Percentiles rank a stretch among this genome's conserved stretches.
Evolutionary conservation across 441 rosid genomes (phyloP).

Genomic region (Gossypium gossypioides): DNA sequence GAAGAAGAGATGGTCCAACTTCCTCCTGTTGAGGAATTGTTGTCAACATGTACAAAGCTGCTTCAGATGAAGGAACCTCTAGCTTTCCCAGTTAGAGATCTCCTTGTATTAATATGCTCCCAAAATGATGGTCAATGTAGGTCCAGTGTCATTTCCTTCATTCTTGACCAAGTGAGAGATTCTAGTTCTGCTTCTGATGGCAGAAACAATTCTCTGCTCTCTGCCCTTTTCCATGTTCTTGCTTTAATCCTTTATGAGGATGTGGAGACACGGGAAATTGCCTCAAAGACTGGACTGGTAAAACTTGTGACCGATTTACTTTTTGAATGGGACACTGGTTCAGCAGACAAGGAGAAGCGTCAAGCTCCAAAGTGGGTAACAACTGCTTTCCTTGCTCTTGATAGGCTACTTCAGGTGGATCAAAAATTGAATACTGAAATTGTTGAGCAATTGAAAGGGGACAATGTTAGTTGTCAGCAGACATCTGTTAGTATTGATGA

Average conservation of each 20-base stretch:
- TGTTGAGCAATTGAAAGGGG: constrained; percentile 63
- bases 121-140: constrained; percentile 85
- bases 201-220: constrained; percentile 44
- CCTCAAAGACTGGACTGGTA: constrained; percentile 62
- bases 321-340: constrained; percentile 60
- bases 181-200: constrained; percentile 44
- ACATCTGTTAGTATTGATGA: constrained; percentile 50
- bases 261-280: constrained; percentile 72
- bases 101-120: constrained; percentile 76
- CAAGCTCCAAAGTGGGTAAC: constrained; percentile 92
- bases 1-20: constrained; percentile 79
- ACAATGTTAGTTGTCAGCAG: constrained; percentile 36
- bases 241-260: constrained; percentile 92
- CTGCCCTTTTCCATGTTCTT: constrained; percentile 78
- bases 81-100: constrained; percentile 87
- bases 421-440: constrained; percentile 68
- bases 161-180: constrained; percentile 66
- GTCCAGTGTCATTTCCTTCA: constrained; percentile 62
- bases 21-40: constrained; percentile 82
- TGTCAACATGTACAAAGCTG: constrained; percentile 78
- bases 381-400: constrained; percentile 87
- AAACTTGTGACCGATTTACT: constrained; percentile 72
- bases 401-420: constrained; percentile 82
- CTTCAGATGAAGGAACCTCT: constrained; percentile 84
- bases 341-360: constrained; percentile 35